Evolutionary conservation across 129 eudicot species (phyloP), one percentile per base, ranked within the genome.

Genomic region (Lonicera japonica): DNA sequence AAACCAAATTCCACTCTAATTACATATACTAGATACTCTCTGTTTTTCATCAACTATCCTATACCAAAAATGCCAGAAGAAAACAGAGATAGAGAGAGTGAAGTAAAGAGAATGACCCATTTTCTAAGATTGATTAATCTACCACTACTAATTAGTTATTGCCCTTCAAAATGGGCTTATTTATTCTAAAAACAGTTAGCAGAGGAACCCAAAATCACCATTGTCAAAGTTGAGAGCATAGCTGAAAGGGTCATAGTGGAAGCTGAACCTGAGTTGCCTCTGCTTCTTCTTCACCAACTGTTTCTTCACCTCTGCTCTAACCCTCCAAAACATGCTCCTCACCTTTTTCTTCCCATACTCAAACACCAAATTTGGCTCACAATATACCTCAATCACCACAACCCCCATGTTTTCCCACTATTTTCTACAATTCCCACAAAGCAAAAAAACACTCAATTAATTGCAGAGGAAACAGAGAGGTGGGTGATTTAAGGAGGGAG

Each of bases 221-320:
- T 70, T 22, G 39, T 70, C 75, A 70, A 70, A 70, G 61, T 70
- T 70, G 54, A 70, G 75, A n/a, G 75, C 58, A 55, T 70, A 70
- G 23, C 75, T 70, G 55, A 61, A 70, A 23, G 75, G 53, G 24
- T 70, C 75, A 21, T 70, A 70, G 20, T 70, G 75, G 39, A 61
- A 70, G 22, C 62, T 70, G 29, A 70, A 61, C 22, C 48, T 53
- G 21, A 51, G 61, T 21, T 52, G 58, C 38, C 52, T 14, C 50
- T 29, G 39, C 43, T 70, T 61, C 54, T 61, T 51, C 61, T 39
- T 51, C 61, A 29, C 22, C 43, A 18, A 24, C 23, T 70, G 68
- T 36, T 21, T 70, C 67, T 38, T 34, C 0, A 70, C 25, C 39
- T 70, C 48, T 13, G 68, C 68, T 50, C 54, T 70, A 6, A 63